phyloP scores from a whole-genome alignment of 768 basidiomycete species.

The Lenzites betulinus region DNA sequence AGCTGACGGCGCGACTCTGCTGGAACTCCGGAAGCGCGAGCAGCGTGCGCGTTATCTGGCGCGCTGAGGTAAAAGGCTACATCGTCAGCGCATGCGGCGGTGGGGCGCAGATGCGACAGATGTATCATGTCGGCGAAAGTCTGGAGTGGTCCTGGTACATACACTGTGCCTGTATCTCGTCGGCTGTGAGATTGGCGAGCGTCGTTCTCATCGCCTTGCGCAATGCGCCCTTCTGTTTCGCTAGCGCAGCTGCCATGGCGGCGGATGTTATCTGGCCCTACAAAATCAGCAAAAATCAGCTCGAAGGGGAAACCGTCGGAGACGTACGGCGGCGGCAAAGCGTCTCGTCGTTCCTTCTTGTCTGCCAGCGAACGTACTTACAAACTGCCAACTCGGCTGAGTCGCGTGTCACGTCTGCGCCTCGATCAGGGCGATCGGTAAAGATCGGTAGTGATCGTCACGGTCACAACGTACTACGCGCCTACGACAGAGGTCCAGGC shows the following conservation, averaged over 20 bases:
- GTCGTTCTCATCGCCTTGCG: conserved; percentile 50
- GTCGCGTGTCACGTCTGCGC: conserved; percentile 14
- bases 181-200: conserved; percentile 46
- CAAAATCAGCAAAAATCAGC: not conserved
- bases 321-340: too few species aligned
- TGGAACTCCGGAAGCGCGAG: conserved; percentile 54
- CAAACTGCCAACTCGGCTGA: conserved; percentile 7
- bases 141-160: too few species aligned
- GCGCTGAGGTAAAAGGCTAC: conserved; percentile 34
- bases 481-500: too few species aligned
- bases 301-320: not conserved
- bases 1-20: conserved; percentile 55
- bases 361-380: not conserved
- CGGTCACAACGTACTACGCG: too few species aligned
- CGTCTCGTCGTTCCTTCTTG: not conserved
- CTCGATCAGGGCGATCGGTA: conserved; percentile 3
- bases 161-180: conserved; percentile 65
- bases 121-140: too few species aligned
- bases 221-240: conserved; percentile 55
- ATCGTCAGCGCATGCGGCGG: conserved; percentile 21
- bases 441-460: conserved; percentile 7
- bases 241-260: conserved; percentile 34
- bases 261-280: not conserved
- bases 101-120: conserved; percentile 15
- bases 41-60: conserved; percentile 49